Evolutionary conservation across 768 basidiomycete species (phyloP).

Genomic region (Podaxis sp.): DNA sequence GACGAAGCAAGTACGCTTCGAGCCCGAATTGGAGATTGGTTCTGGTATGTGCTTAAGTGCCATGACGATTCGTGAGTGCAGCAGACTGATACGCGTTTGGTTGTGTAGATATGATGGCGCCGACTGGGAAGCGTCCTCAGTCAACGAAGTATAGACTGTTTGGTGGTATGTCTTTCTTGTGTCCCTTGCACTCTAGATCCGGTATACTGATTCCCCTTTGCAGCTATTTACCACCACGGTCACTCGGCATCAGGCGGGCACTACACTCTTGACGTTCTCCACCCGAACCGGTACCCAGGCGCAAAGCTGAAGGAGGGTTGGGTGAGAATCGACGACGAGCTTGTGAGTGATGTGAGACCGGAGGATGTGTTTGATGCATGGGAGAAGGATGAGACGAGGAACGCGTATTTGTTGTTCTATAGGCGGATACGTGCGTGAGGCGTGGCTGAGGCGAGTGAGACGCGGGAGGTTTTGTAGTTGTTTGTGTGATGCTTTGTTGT

Average conservation of each 20-base stretch:
- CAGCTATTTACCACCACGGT: conserved; percentile 94
- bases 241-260: conserved; percentile 89
- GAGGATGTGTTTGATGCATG: conserved; percentile 73
- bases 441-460: neutral
- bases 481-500: neutral
- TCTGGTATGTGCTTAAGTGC: conserved; percentile 42
- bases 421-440: conserved; percentile 40
- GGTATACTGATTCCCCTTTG: neutral
- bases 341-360: conserved; percentile 69
- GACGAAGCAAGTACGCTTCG: conserved; percentile 77
- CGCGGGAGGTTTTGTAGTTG: neutral
- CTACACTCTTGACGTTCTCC: conserved; percentile 89
- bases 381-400: conserved; percentile 55
- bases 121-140: conserved; percentile 42
- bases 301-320: conserved; percentile 64
- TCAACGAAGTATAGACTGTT: conserved; percentile 76
- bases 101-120: conserved; percentile 57
- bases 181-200: neutral
- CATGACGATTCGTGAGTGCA: neutral
- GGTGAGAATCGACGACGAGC: conserved; percentile 94
- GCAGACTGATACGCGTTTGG: neutral
- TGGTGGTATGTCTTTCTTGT: conserved; percentile 54
- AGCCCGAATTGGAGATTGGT: conserved; percentile 75
- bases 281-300: conserved; percentile 59
- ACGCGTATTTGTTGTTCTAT: conserved; percentile 90